Conservation (phyloP, 2,329 filamentous ascomycete species). For the Penicillium sp. region DNA sequence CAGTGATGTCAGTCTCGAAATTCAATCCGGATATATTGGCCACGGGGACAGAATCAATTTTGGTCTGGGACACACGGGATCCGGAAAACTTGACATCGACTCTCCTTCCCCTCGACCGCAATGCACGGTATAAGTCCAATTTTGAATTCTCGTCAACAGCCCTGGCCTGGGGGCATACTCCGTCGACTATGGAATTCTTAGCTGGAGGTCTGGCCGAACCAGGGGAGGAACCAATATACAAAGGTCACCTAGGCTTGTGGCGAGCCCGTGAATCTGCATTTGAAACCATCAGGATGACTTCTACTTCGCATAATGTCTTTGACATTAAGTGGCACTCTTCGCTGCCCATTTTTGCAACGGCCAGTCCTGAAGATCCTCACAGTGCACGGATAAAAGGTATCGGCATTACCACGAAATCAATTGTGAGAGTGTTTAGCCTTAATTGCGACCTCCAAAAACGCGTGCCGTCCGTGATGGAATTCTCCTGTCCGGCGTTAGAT, state of each 20-base stretch:
- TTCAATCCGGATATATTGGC: conserved; percentile 44
- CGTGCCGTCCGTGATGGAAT: conserved; percentile 36
- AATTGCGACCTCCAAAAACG: conserved; percentile 1
- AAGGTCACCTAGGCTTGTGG: conserved; percentile 56
- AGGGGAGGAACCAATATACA: conserved; percentile 27
- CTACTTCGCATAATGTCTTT: conserved; percentile 55
- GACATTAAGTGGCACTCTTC: conserved; percentile 57
- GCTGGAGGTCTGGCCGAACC: conserved; percentile 55
- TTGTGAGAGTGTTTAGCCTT: conserved; percentile 54
- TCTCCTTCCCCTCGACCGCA: conserved; percentile 25
- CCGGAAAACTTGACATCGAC: conserved; percentile 21
- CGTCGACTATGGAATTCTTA: conserved; percentile 42
- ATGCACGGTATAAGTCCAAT: conserved; percentile 25
- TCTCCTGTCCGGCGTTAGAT: conserved; percentile 58
- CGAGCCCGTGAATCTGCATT: conserved; percentile 43
- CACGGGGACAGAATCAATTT: conserved; percentile 45
- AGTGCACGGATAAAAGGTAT: conserved; percentile 28
- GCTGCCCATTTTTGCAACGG: conserved; percentile 52
- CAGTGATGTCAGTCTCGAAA: conserved; percentile 49
- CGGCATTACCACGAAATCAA: conserved; percentile 44
- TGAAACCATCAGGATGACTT: conserved; percentile 38
- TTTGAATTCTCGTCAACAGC: conserved; percentile 44
- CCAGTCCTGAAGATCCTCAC: conserved; percentile 38
- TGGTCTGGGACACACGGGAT: conserved; percentile 38
- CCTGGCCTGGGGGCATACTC: conserved; percentile 48